Conservation (phyloP, 257 asterid genomes). For the Thymus mandschuricus region DNA sequence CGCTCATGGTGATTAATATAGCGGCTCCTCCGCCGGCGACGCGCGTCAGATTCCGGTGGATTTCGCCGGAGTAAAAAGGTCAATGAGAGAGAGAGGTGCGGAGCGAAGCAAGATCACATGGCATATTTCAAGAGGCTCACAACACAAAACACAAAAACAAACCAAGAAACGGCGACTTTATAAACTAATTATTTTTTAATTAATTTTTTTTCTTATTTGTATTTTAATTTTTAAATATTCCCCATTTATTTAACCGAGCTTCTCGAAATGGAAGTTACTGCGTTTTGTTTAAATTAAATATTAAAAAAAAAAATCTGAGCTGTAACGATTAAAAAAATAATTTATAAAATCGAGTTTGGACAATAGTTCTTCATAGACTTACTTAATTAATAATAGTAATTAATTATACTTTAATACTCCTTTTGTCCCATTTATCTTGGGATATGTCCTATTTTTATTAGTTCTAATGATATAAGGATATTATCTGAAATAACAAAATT, state of each 20-base stretch:
- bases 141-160: conserved; percentile 47
- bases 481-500: too few relatives aligned
- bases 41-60: conserved; percentile 38
- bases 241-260: too few relatives aligned
- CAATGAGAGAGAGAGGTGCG: conserved; percentile 41
- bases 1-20: conserved; percentile 53
- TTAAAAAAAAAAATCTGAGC: too few relatives aligned
- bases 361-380: too few relatives aligned
- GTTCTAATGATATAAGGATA: too few relatives aligned
- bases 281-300: background rate
- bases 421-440: too few relatives aligned
- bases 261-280: background rate
- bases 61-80: conserved; percentile 40
- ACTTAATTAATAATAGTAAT: too few relatives aligned
- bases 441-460: too few relatives aligned
- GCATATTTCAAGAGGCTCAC: conserved; percentile 54
- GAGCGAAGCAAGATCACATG: conserved; percentile 63
- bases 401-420: too few relatives aligned
- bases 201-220: background rate
- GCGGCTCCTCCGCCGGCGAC: conserved; percentile 12
- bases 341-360: too few relatives aligned
- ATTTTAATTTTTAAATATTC: too few relatives aligned
- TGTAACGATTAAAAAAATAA: too few relatives aligned
- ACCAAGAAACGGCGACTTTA: conserved; percentile 58
- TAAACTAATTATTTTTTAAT: conserved; percentile 39